phyloP scores from a whole-genome alignment of 2,329 filamentous ascomycete species.

The Aspergillus unguis region DNA sequence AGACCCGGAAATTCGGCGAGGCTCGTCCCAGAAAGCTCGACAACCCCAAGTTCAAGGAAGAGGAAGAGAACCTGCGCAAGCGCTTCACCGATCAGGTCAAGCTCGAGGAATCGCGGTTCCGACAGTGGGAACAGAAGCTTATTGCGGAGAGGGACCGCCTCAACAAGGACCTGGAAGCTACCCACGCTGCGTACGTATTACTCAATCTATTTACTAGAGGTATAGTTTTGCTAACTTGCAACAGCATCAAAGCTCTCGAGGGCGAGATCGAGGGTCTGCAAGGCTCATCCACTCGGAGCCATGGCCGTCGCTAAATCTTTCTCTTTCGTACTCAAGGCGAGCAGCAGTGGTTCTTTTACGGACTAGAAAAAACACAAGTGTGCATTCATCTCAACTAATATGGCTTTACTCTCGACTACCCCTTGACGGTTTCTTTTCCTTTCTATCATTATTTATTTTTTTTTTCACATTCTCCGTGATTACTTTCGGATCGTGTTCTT shows the following conservation, averaged over 20 bases:
- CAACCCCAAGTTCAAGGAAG: conserved; percentile 99
- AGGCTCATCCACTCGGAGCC: conserved; percentile 82
- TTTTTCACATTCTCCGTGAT: conserved; percentile 13
- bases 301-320: conserved; percentile 73
- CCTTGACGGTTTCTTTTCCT: conserved; percentile 23
- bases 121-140: conserved; percentile 99
- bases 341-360: conserved; percentile 23
- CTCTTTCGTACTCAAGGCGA: conserved; percentile 14
- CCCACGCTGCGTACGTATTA: conserved; percentile 68
- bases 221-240: conserved; percentile 23
- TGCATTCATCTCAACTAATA: conserved; percentile 30
- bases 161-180: conserved; percentile 99
- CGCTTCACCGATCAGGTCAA: conserved; percentile 99
- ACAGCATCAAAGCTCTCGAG: conserved; percentile 59
- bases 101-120: conserved; percentile 98
- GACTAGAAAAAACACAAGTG: conserved; percentile 25
- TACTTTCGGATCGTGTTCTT: conserved; percentile 28
- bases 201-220: background rate
- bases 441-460: conserved; percentile 9
- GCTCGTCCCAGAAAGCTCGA: conserved; percentile 95
- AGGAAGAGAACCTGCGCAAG: conserved; percentile 97
- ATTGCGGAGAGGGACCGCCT: conserved; percentile 97
- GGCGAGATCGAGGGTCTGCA: conserved; percentile 91
- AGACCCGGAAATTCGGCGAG: conserved; percentile 98
- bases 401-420: conserved; percentile 36